Conservation (phyloP, 768 basidiomycete species). For the Multifurca ochricompacta region DNA sequence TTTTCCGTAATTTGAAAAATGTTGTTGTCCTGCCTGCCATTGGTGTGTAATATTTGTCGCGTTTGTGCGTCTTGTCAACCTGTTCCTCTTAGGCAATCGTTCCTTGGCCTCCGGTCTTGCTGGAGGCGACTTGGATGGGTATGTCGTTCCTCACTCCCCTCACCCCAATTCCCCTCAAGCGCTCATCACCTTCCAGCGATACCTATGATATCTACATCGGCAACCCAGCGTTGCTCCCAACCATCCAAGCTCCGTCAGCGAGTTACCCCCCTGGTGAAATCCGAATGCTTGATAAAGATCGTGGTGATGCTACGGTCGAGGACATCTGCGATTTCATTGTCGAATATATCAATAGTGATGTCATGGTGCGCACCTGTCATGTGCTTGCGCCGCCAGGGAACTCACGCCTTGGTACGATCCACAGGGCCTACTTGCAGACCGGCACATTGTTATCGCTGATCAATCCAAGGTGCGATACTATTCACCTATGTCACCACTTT, state of each 20-base stretch:
- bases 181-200: conserved; percentile 38
- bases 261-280: conserved; percentile 35
- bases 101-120: conserved; percentile 65
- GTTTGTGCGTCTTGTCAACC: not conserved
- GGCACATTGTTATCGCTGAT: conserved; percentile 67
- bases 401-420: not conserved
- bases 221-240: conserved; percentile 47
- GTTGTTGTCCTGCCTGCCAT: conserved; percentile 23
- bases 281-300: conserved; percentile 15
- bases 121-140: conserved; percentile 79
- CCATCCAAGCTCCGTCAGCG: conserved; percentile 42
- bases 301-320: conserved; percentile 44
- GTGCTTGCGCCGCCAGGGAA: not conserved
- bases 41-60: not conserved
- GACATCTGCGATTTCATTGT: conserved; percentile 78
- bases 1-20: conserved; percentile 23
- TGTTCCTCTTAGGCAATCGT: conserved; percentile 37
- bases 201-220: conserved; percentile 50
- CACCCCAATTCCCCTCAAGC: too few species aligned
- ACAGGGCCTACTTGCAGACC: conserved; percentile 62
- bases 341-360: conserved; percentile 78
- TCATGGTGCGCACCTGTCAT: conserved; percentile 43
- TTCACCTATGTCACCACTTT: not conserved
- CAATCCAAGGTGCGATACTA: conserved; percentile 50
- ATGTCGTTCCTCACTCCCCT: too few species aligned